Conservation (phyloP, 192 early-diverging fungal species). For the Linnemannia schmuckeri region DNA sequence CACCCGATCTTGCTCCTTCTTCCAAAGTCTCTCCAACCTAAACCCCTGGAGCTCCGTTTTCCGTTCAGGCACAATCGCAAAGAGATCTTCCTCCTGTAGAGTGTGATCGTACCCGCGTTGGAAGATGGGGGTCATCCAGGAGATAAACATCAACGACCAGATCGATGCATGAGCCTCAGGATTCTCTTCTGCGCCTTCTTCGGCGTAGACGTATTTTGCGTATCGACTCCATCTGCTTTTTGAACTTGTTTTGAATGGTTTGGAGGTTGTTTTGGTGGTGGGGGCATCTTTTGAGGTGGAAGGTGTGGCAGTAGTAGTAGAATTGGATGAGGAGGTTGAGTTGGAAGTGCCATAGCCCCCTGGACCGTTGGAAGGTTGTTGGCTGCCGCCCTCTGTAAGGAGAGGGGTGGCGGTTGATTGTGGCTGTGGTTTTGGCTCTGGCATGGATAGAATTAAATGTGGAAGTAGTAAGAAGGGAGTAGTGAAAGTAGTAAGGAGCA, state of each 20-base stretch:
- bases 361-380: not conserved
- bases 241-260: not conserved
- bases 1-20: constrained; percentile 12
- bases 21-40: constrained; percentile 11
- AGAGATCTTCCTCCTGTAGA: constrained; percentile 49
- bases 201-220: not conserved
- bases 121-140: constrained; percentile 55
- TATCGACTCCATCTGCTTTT: not conserved
- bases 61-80: constrained; percentile 38
- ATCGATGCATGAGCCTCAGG: constrained; percentile 45
- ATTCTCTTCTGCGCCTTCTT: not conserved
- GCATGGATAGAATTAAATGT: not conserved
- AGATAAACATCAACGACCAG: constrained; percentile 21
- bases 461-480: not conserved
- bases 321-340: not conserved
- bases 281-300: not conserved
- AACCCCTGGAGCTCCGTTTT: constrained; percentile 13
- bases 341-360: not conserved
- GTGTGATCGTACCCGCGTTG: constrained; percentile 42
- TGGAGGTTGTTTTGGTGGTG: not conserved
- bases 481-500: too few relatives aligned
- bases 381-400: not conserved
- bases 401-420: not conserved
- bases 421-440: not conserved
- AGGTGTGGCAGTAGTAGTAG: not conserved